phyloP scores from a whole-genome alignment of 192 early-diverging fungal genomes.

The Coemansia sp. region DNA sequence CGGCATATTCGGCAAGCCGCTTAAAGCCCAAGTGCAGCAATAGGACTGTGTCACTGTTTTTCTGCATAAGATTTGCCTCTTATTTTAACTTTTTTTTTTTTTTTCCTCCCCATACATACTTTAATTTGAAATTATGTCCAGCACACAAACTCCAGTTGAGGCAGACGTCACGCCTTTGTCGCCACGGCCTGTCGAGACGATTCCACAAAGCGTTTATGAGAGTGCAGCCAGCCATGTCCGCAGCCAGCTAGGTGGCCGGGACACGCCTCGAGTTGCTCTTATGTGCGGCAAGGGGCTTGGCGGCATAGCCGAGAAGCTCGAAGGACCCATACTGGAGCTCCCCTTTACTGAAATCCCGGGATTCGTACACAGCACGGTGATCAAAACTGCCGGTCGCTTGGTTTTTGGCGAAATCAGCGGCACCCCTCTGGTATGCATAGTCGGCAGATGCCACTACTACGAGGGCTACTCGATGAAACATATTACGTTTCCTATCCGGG shows the following conservation, averaged over 20 bases:
- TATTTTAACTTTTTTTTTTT: neutral
- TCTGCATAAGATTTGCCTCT: neutral
- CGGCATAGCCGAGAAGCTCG: constrained; percentile 70
- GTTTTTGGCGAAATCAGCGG: constrained; percentile 81
- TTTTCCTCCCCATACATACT: neutral
- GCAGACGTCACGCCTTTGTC: constrained; percentile 1
- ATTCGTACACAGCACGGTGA: constrained; percentile 69
- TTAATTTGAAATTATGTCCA: neutral
- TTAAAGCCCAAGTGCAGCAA: constrained; percentile 35
- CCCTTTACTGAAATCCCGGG: constrained; percentile 79
- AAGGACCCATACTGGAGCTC: constrained; percentile 61
- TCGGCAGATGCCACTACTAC: constrained; percentile 89
- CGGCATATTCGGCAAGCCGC: constrained; percentile 54
- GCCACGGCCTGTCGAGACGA: constrained; percentile 41
- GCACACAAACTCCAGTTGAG: no score
- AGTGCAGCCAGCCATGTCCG: constrained; percentile 52
- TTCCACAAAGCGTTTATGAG: constrained; percentile 53
- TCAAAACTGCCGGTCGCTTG: constrained; percentile 48
- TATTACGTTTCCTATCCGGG: constrained; percentile 81
- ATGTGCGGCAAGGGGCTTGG: constrained; percentile 84
- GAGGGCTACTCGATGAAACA: constrained; percentile 81
- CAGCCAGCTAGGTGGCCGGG: constrained; percentile 30
- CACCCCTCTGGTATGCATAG: constrained; percentile 74
- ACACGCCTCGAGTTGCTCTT: constrained; percentile 67
- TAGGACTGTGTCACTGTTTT: neutral